These are phyloP conservation scores for Trichoderma orchidacearum DNA, from an alignment of 495 filamentous ascomycete species.

Conservation along the genomic window DNA sequence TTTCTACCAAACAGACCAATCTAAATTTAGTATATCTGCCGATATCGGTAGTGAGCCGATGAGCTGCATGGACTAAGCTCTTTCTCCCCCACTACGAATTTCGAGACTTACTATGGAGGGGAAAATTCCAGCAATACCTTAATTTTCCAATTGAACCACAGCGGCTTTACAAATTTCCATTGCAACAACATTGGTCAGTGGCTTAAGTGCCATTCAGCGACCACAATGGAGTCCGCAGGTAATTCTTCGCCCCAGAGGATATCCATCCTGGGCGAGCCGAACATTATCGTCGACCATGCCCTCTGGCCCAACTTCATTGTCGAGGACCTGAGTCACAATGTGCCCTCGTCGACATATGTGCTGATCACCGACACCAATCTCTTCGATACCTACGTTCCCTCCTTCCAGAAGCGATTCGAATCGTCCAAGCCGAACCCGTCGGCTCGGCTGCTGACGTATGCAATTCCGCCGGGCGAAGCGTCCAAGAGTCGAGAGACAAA, in stretches of 20 bases:
- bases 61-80: neutral
- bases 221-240: slow-evolving; percentile 1
- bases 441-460: slow-evolving; percentile 69
- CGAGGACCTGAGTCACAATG: slow-evolving; percentile 62
- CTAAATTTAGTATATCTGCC: neutral
- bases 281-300: slow-evolving; percentile 83
- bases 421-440: slow-evolving; percentile 29
- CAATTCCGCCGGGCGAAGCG: slow-evolving; percentile 81
- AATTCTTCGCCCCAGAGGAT: slow-evolving; percentile 31
- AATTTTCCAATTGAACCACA: neutral
- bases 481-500: slow-evolving; percentile 90
- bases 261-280: slow-evolving; percentile 46
- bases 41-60: neutral
- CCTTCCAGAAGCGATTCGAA: slow-evolving; percentile 62
- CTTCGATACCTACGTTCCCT: slow-evolving; percentile 59
- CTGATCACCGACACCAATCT: slow-evolving; percentile 95
- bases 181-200: neutral
- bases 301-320: slow-evolving; percentile 76
- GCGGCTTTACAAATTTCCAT: neutral
- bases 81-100: neutral
- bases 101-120: neutral
- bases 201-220: neutral
- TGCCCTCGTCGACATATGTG: slow-evolving; percentile 82
- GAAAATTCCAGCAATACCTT: neutral
- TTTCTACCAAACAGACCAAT: neutral